Percentiles rank a stretch among this genome's conserved stretches.
Conservation (phyloP, 208 protist species). For the Lotmaria passim region DNA sequence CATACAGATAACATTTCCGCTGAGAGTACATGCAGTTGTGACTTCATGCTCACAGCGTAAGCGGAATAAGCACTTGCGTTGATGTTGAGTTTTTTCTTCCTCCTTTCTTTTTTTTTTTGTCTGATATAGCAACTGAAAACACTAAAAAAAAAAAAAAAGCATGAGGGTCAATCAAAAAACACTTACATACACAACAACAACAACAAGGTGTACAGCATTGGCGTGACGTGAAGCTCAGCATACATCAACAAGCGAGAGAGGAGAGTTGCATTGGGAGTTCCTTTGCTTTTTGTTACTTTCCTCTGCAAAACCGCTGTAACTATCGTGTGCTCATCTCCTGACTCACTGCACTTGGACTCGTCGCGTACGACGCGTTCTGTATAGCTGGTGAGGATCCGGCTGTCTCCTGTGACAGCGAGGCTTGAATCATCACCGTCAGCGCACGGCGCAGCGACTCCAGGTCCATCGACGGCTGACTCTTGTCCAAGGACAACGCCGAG, state of each 20-base stretch:
- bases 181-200: slow-evolving; percentile 1
- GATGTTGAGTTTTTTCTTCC: too few species aligned
- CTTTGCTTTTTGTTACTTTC: too few species aligned
- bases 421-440: slow-evolving; percentile 19
- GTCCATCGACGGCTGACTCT: slow-evolving; percentile 25
- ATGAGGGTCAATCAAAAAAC: too few species aligned
- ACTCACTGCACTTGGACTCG: neutral
- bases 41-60: too few species aligned
- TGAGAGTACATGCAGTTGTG: too few species aligned
- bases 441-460: slow-evolving; percentile 32
- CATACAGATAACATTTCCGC: too few species aligned
- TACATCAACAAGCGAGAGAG: slow-evolving; percentile 10
- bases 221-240: neutral
- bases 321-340: slow-evolving; percentile 3
- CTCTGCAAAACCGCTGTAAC: neutral
- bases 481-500: slow-evolving; percentile 28
- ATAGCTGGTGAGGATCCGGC: neutral
- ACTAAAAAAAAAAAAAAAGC: slow-evolving; percentile 10
- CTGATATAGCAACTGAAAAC: neutral
- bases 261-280: neutral
- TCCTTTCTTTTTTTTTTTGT: neutral
- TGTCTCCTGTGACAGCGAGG: slow-evolving; percentile 3
- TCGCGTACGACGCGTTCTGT: neutral
- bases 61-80: too few species aligned
- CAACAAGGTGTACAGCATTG: neutral